phyloP scores from a whole-genome alignment of 208 protist genomes.

The Leishmania tarentolae region DNA sequence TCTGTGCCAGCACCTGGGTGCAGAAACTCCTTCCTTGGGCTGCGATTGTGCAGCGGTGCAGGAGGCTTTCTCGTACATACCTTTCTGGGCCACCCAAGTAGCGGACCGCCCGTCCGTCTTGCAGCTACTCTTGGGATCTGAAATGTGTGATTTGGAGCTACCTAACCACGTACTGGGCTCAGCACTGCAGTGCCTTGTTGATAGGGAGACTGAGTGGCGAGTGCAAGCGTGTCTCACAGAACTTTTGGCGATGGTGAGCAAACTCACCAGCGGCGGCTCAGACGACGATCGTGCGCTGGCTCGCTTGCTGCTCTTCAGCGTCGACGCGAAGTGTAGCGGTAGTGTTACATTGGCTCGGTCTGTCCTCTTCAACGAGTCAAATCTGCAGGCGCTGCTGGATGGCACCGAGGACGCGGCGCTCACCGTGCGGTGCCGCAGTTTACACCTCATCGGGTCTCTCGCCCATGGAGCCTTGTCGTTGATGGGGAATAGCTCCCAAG shows the following conservation, averaged over 20 bases:
- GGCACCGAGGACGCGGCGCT: conserved; percentile 12
- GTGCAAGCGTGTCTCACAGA: conserved; percentile 13
- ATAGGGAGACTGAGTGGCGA: conserved; percentile 23
- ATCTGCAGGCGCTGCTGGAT: conserved; percentile 22
- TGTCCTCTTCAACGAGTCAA: conserved; percentile 14
- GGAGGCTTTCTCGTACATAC: conserved; percentile 34
- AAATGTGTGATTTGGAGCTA: neutral
- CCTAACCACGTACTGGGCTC: conserved; percentile 3
- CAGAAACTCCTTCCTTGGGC: neutral
- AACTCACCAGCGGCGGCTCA: neutral
- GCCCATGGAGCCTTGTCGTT: conserved; percentile 7
- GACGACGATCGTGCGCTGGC: conserved; percentile 3
- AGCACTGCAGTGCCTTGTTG: conserved; percentile 23
- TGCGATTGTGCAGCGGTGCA: neutral
- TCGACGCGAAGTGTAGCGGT: conserved; percentile 17
- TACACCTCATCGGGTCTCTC: conserved; percentile 33
- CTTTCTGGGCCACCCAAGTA: conserved; percentile 21
- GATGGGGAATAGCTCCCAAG: neutral
- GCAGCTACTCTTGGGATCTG: conserved; percentile 9
- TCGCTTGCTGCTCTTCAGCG: conserved; percentile 26
- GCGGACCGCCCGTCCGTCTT: conserved; percentile 17
- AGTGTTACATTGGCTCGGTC: conserved; percentile 10
- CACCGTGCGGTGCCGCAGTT: conserved; percentile 23
- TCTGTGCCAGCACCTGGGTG: conserved; percentile 1
- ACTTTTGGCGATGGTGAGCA: conserved; percentile 15